Percentiles rank a stretch among this genome's conserved stretches.
These are phyloP conservation scores for Tylopilus sp. DNA, from an alignment of 1,284 basidiomycete genomes.

Conservation along the genomic window DNA sequence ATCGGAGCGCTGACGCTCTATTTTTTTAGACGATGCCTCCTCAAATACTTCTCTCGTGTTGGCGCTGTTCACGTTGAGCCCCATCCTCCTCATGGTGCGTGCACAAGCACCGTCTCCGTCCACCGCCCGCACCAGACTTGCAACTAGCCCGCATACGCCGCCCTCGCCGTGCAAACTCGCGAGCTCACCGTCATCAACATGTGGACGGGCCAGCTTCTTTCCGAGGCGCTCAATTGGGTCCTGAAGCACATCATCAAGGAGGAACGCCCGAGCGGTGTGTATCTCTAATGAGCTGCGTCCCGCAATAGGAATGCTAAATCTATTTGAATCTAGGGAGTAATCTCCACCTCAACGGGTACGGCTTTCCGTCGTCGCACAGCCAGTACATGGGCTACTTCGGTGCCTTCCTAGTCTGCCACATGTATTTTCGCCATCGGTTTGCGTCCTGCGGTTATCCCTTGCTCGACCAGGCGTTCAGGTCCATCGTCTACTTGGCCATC, in stretches of 20 bases:
- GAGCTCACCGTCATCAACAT: slow-evolving; percentile 77
- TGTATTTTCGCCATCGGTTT: slow-evolving; percentile 69
- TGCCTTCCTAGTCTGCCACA: slow-evolving; percentile 70
- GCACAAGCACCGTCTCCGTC: neutral
- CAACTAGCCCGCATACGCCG: slow-evolving; percentile 71
- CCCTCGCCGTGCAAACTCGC: slow-evolving; percentile 69
- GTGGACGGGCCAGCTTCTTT: slow-evolving; percentile 76
- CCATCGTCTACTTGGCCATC: slow-evolving; percentile 49
- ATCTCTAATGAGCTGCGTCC: neutral
- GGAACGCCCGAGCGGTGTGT: slow-evolving; percentile 63
- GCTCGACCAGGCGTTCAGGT: slow-evolving; percentile 50
- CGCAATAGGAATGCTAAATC: neutral
- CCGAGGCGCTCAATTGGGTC: slow-evolving; percentile 69
- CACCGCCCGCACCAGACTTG: slow-evolving; percentile 1
- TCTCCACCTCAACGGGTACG: slow-evolving; percentile 58
- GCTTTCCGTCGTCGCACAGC: slow-evolving; percentile 85
- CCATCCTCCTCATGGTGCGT: slow-evolving; percentile 71
- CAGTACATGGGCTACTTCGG: slow-evolving; percentile 89
- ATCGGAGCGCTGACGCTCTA: slow-evolving; percentile 2
- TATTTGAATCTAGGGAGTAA: slow-evolving; percentile 11
- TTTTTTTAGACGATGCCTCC: slow-evolving; percentile 56
- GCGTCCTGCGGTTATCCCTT: slow-evolving; percentile 45
- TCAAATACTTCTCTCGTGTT: slow-evolving; percentile 59
- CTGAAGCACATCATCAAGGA: slow-evolving; percentile 70
- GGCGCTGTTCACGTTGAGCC: slow-evolving; percentile 70